These are phyloP conservation scores for Naganishia sp. DNA, from an alignment of 1,284 basidiomycete species.

Conservation along the genomic window DNA sequence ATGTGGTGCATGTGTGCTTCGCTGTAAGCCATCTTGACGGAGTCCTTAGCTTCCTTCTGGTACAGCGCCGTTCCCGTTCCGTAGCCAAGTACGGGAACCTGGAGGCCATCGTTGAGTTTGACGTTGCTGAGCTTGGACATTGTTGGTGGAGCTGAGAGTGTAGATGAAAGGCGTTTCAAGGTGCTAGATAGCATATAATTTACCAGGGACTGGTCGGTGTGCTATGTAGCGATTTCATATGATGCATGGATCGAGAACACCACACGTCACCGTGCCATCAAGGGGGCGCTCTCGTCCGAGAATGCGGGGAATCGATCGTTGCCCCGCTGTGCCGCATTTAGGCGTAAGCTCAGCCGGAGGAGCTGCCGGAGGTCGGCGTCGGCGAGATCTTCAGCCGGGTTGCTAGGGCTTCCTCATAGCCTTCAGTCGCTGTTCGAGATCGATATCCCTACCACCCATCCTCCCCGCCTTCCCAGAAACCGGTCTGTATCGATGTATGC, in stretches of 20 bases:
- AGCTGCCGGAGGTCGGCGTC: too few species aligned
- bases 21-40: slow-evolving; percentile 36
- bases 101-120: slow-evolving; percentile 33
- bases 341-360: too few species aligned
- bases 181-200: neutral
- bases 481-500: neutral
- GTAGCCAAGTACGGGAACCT: slow-evolving; percentile 33
- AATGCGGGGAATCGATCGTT: neutral
- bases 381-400: too few species aligned
- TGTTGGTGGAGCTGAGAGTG: neutral
- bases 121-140: slow-evolving; percentile 27
- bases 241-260: too few species aligned
- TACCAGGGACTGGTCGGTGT: neutral
- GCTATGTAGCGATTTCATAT: neutral
- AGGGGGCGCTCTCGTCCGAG: neutral
- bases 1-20: slow-evolving; percentile 51
- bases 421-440: too few species aligned
- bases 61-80: slow-evolving; percentile 35
- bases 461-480: too few species aligned
- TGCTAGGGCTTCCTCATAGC: too few species aligned
- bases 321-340: slow-evolving; percentile 1
- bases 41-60: slow-evolving; percentile 32
- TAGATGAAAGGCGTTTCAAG: neutral
- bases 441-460: too few species aligned
- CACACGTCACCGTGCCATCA: neutral